A percentile compares a stretch with the other conserved stretches of the same genome.
phyloP scores from a whole-genome alignment of 805 yeast species.

The Yamadazyma ubonensis region DNA sequence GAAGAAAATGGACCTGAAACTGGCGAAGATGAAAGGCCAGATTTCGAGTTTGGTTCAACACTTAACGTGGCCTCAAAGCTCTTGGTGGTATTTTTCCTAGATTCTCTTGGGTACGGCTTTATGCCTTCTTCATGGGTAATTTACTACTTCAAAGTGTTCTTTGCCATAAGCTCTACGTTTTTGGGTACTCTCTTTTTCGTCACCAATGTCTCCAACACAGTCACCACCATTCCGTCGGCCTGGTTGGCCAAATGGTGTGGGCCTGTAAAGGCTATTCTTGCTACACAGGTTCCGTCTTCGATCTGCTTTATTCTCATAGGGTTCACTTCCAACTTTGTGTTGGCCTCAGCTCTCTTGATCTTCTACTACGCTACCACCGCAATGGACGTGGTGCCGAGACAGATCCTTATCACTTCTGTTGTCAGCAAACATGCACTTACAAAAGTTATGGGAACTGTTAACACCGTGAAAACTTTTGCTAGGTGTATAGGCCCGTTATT shows the following conservation, averaged over 20 bases:
- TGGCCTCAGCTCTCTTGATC: constrained; percentile 54
- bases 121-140: constrained; percentile 89
- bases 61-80: constrained; percentile 33
- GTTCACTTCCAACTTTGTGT: constrained; percentile 21
- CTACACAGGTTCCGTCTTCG: constrained; percentile 79
- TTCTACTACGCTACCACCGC: constrained; percentile 63
- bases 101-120: constrained; percentile 85
- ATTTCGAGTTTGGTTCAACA: constrained; percentile 8
- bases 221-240: constrained; percentile 78
- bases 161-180: constrained; percentile 50
- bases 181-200: constrained; percentile 69
- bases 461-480: constrained; percentile 82
- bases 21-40: too few species aligned
- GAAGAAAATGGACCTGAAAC: constrained; percentile 8
- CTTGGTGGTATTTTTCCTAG: constrained; percentile 69
- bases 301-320: constrained; percentile 50
- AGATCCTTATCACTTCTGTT: constrained; percentile 68
- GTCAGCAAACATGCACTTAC: constrained; percentile 66
- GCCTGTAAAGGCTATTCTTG: constrained; percentile 72
- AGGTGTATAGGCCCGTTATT: constrained; percentile 78
- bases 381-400: constrained; percentile 93
- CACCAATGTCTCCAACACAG: constrained; percentile 60
- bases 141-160: constrained; percentile 66
- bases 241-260: constrained; percentile 64
- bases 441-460: constrained; percentile 79